Base-by-base conservation (phyloP, 202 grass and related monocot species). In the Musa balbisiana region DNA sequence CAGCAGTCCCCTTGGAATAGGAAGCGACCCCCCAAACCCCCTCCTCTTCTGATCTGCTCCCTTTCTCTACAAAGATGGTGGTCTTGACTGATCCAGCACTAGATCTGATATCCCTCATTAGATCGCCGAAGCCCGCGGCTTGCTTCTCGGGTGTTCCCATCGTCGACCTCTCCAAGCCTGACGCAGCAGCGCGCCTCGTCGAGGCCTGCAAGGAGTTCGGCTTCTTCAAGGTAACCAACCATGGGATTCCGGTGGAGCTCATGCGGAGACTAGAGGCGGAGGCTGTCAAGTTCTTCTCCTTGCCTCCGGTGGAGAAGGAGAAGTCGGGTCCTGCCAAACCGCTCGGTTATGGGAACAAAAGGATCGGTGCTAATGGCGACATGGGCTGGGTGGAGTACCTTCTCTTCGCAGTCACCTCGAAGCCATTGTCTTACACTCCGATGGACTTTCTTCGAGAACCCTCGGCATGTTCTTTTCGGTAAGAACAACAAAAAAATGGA, bases 361-460 rank as follows among this genome's bases (percentile, higher is more conserved):
- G 25, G 9, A 75, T 75, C 54, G 73, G 73, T 3, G 3, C 73
- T 12, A 75, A 75, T 60, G 73, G 73, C 8, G 73, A 75, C 14
- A 21, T 60, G 3, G 71, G 71, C 52, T 73, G 71, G 71, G 15
- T 73, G 16, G 71, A 73, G 52, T 73, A 73, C 71, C 73, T 75
- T 21, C 54, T 75, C 73, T 62, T 75, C 16, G 13, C 25, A 0
- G 25, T 75, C 52, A 49, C 15, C 21, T 13, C 54, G 23, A 58
- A n/a, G 54, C 25, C 71, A n/a, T 55, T 33, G n/a, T 73, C 71
- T 1, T 55, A 17, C 43, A 27, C 22, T 2, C 16, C 6, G 3
- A 54, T 73, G 20, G n/a, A 19, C 21, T 29, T 56, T 27, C 71
- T 73, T 55, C n/a, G 10, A 27, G 52, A 56, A 55, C 51, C 71